Conservation (phyloP, 805 yeast species). For the Lipomyces sp. region DNA sequence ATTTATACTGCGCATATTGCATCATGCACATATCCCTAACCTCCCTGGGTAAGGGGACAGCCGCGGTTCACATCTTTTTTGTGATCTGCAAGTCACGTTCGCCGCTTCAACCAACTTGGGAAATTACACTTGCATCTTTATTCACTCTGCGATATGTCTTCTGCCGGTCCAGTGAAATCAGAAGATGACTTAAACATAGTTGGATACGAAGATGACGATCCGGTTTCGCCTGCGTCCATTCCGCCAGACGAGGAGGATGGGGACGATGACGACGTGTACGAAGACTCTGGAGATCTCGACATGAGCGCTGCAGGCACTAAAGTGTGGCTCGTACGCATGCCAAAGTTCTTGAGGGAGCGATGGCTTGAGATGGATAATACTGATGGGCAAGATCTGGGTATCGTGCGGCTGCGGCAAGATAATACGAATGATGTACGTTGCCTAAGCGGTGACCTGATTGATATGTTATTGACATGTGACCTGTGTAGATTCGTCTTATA, state of each 20-base stretch:
- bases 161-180: constrained; percentile 17
- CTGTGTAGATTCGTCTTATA: constrained; percentile 44
- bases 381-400: constrained; percentile 76
- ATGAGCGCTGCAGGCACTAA: constrained; percentile 65
- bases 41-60: neutral
- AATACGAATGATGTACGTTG: constrained; percentile 32
- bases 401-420: constrained; percentile 70
- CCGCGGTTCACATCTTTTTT: neutral
- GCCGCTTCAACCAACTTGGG: neutral
- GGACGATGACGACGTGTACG: constrained; percentile 52
- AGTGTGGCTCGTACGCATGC: constrained; percentile 91
- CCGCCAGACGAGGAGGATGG: constrained; percentile 36
- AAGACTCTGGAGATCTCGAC: constrained; percentile 81
- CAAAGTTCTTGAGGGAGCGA: constrained; percentile 79
- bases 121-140: neutral
- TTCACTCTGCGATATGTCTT: constrained; percentile 16
- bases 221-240: constrained; percentile 46
- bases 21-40: neutral
- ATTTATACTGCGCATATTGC: neutral
- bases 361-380: constrained; percentile 71
- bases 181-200: constrained; percentile 11
- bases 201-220: constrained; percentile 47
- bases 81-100: neutral
- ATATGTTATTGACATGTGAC: neutral
- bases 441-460: neutral